A percentile compares a stretch with the other conserved stretches of the same genome.
Evolutionary conservation across 2,329 filamentous ascomycete genomes (phyloP).

Genomic region (Fusarium sacchari): DNA sequence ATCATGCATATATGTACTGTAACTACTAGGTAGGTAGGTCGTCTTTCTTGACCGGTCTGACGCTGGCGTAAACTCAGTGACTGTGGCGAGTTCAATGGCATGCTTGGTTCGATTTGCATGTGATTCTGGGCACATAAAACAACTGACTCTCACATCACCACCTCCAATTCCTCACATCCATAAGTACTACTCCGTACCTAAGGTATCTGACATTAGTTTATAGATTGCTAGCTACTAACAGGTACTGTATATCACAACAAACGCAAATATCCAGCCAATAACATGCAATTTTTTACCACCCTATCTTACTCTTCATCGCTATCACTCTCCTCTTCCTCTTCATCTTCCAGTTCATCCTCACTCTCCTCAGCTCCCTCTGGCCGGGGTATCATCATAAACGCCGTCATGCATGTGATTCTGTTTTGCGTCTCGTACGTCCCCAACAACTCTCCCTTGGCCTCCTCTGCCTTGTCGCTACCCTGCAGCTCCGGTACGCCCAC

Average conservation of each 20-base stretch:
- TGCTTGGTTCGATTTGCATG: constrained; percentile 32
- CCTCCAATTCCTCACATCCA: neutral
- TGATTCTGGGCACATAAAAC: constrained; percentile 30
- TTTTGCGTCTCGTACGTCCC: constrained; percentile 87
- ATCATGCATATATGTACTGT: neutral
- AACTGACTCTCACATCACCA: neutral
- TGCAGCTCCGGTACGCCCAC: constrained; percentile 58
- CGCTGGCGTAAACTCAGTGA: neutral
- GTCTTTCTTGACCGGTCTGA: neutral
- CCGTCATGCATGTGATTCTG: constrained; percentile 87
- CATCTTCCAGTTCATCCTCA: constrained; percentile 61
- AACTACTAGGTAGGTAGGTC: no score
- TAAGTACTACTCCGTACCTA: no score
- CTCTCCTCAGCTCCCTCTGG: constrained; percentile 70
- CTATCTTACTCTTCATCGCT: constrained; percentile 47
- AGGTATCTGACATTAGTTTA: constrained; percentile 17
- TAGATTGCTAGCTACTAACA: neutral
- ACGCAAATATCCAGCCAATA: neutral
- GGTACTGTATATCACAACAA: constrained; percentile 4
- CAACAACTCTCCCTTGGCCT: constrained; percentile 59
- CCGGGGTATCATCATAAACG: constrained; percentile 83
- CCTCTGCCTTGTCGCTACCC: constrained; percentile 45
- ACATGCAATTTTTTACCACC: neutral
- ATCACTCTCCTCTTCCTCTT: constrained; percentile 55
- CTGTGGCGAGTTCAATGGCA: constrained; percentile 19